Evolutionary conservation across 192 early-diverging fungal genomes (phyloP), one percentile per base, ranked within the genome.

Genomic region (Podila minutissima): DNA sequence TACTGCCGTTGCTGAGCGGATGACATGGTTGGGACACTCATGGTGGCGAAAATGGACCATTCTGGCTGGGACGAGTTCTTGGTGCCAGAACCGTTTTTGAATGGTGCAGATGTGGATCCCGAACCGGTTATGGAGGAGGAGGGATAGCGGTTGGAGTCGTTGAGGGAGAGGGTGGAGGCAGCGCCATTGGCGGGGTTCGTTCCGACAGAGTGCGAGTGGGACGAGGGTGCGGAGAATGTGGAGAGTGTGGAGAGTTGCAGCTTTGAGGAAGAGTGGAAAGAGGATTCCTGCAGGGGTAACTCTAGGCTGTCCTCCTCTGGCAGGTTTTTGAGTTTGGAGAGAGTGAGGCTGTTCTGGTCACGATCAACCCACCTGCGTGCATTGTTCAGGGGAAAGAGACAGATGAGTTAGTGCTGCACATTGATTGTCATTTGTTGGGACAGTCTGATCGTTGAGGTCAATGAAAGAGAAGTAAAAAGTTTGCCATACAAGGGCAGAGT

Each of bases 41-140:
- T 76, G 19, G 66, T 70, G 15, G 67, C 58, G 50, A 76, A 76
- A 5, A 48, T 41, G 26, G 74, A 76, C 74, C 74, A 76, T 35
- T 69, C 70, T 49, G 66, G 77, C 31, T 37, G 15, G 20, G 35
- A 22, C 48, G 66, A 51, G 8, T 38, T 37, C 17, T 24, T 11
- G n/a, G 37, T n/a, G 15, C 67, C 58, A 28, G 63, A 26, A 28
- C 31, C 35, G 11, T 58, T 24, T 22, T 55, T 53, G 41, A 15
- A 57, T 29, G 72, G 59, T 15, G 12, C 19, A 55, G 73, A 66
- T 12, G 32, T 26, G 19, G 63, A 11, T 24, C 17, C 38, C 38
- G 63, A 48, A 46, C 53, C 26, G 6, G 53, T 48, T 17, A 15
- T 46, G 41, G 53, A 55, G 53, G 53, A 55, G n/a, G 20, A 24